Conservation (phyloP, 75 land plant genomes). For the Picea glauca region DNA sequence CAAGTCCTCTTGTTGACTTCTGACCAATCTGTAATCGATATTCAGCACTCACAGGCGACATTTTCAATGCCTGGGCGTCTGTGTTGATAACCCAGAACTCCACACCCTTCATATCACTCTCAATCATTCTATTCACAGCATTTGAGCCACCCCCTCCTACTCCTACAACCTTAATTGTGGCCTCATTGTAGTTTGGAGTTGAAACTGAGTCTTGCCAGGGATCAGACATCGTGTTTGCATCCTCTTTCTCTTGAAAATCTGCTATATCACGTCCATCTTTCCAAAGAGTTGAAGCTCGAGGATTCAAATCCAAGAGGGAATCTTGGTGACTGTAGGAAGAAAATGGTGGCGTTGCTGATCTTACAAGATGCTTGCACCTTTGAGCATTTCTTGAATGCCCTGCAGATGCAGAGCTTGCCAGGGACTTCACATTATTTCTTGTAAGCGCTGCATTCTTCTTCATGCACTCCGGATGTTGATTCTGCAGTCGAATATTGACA, state of each 20-base stretch:
- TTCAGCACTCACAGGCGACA: conserved; percentile 80
- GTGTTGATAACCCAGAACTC: conserved; percentile 98
- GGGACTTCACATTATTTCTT: too few relatives aligned
- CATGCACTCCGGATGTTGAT: too few relatives aligned
- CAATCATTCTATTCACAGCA: conserved; percentile 95
- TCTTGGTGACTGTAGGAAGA: neutral
- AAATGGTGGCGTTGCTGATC: neutral
- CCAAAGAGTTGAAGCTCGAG: neutral
- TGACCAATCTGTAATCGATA: conserved; percentile 84
- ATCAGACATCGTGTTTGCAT: conserved; percentile 18
- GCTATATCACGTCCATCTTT: neutral
- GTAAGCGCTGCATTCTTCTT: too few relatives aligned
- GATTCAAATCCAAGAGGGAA: neutral
- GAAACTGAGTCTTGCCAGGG: conserved; percentile 18
- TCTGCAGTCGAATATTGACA: too few relatives aligned
- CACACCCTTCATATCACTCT: conserved; percentile 91
- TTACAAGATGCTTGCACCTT: neutral
- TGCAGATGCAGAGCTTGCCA: neutral
- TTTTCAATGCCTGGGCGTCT: conserved; percentile 91
- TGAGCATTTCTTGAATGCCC: neutral
- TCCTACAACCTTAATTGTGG: conserved; percentile 95
- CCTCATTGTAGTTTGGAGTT: conserved; percentile 46
- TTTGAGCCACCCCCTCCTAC: conserved; percentile 99
- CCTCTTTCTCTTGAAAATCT: neutral
- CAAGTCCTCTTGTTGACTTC: conserved; percentile 89